These are phyloP conservation scores for Umbellularia californica DNA, from an alignment of 164 flowering plant species.

Conservation along the genomic window DNA sequence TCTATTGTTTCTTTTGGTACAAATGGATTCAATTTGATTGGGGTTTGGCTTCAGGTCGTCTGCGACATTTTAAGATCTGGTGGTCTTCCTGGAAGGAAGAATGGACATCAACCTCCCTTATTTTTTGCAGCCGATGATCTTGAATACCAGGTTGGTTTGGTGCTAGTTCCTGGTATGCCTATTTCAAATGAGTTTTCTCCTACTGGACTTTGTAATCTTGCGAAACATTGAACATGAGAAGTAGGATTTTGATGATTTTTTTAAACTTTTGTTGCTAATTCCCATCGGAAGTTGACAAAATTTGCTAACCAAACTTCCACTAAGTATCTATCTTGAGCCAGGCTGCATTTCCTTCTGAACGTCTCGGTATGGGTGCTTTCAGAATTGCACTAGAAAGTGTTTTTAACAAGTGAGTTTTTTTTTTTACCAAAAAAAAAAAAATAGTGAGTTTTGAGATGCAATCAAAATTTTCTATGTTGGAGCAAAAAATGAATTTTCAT, in stretches of 20 bases:
- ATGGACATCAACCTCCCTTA: conserved; percentile 53
- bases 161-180: conserved; percentile 8
- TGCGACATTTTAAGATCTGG: conserved; percentile 83
- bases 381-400: conserved; percentile 75
- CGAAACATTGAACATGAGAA: background rate
- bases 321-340: conserved; percentile 21
- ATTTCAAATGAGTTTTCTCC: background rate
- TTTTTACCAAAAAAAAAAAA: too few species aligned
- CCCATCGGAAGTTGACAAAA: background rate
- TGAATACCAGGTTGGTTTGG: conserved; percentile 64
- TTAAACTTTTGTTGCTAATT: background rate
- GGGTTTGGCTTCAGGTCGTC: conserved; percentile 48
- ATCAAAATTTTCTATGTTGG: background rate
- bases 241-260: background rate
- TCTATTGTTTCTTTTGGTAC: background rate
- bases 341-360: conserved; percentile 79
- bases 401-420: conserved; percentile 52
- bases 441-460: conserved; percentile 31
- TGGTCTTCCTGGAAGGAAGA: conserved; percentile 69
- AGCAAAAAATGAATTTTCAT: background rate
- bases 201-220: background rate
- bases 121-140: conserved; percentile 86
- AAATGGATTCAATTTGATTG: conserved; percentile 10
- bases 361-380: conserved; percentile 98
- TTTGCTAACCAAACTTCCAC: conserved; percentile 24